Base-by-base conservation (phyloP, 306 rosid genomes). In the Trifolium repens region DNA sequence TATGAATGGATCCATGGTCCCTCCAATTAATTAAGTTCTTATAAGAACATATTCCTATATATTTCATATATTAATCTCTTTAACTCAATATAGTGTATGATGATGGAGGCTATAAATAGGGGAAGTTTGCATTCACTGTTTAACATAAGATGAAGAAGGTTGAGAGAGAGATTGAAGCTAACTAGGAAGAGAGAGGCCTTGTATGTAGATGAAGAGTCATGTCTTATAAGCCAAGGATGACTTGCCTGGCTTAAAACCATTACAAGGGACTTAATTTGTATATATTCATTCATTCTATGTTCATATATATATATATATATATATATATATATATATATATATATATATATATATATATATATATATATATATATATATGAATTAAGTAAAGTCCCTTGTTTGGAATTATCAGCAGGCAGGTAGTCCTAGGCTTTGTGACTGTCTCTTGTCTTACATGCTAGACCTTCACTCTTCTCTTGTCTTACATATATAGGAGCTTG, bases 151-250 rank as follows among this genome's bases (percentile, higher is more conserved):
- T 42, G 35, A 62, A 16, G 47, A n/a, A 63, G 49, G 24, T 26
- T 19, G 26, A 34, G 12, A 34, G 44, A 67, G 44, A 67, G 53
- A 1, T 43, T 32, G 35, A 5, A 65, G 15, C 10, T 39, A 39
- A 12, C 6, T 47, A 77, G 80, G 82, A 83, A 87, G 86, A 85
- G 85, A 60, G 71, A 30, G 71, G 91, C 50, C 85, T 87, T 71
- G 91, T 79, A 77, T 89, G 91, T 83, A 87, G 91, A 88, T 85
- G 57, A 77, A 87, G 87, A 85, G 82, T 80, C 88, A 79, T 72
- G 86, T 85, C 55, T 81, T 53, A 32, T 81, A 89, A 89, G 91
- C 90, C 93, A 89, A 83, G 93, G 89, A 89, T 89, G 64, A 26
- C 64, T 26, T 58, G 64, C 64, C 64, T 58, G 12, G 64, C n/a